Conservation (phyloP, 73 alveolate species). For the Blepharisma japonicum region DNA sequence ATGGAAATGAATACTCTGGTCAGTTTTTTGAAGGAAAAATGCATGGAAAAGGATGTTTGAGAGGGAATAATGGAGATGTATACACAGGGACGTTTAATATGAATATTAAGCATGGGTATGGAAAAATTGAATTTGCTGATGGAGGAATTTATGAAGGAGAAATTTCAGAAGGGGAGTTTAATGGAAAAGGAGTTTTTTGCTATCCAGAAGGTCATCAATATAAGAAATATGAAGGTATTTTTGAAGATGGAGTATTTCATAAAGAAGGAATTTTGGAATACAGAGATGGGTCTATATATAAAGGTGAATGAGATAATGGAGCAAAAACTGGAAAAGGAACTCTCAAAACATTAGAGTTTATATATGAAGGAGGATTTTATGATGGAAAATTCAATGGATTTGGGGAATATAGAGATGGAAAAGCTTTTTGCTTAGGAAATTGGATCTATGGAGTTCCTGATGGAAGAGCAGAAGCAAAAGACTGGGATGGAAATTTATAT, state of each 20-base stretch:
- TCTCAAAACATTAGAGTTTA: background rate
- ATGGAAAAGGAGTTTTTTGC: background rate
- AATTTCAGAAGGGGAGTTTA: background rate
- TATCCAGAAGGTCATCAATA: background rate
- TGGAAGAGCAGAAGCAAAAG: background rate
- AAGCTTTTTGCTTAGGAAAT: background rate
- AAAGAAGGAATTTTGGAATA: background rate
- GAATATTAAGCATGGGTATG: background rate
- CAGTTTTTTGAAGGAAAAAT: background rate
- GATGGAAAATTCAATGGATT: background rate
- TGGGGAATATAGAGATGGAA: background rate
- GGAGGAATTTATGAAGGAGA: background rate
- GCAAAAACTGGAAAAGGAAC: background rate
- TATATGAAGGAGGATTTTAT: background rate
- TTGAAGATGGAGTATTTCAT: background rate
- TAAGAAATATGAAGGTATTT: background rate
- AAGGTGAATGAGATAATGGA: background rate
- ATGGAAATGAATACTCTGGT: background rate
- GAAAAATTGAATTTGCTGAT: background rate
- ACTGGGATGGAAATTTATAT: background rate
- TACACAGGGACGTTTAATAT: background rate
- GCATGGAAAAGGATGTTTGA: background rate
- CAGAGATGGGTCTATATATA: background rate
- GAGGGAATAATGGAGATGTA: background rate
- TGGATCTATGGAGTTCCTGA: background rate